Evolutionary conservation across 768 basidiomycete species (phyloP).

Genomic region (Xerocomus potaroensis): DNA sequence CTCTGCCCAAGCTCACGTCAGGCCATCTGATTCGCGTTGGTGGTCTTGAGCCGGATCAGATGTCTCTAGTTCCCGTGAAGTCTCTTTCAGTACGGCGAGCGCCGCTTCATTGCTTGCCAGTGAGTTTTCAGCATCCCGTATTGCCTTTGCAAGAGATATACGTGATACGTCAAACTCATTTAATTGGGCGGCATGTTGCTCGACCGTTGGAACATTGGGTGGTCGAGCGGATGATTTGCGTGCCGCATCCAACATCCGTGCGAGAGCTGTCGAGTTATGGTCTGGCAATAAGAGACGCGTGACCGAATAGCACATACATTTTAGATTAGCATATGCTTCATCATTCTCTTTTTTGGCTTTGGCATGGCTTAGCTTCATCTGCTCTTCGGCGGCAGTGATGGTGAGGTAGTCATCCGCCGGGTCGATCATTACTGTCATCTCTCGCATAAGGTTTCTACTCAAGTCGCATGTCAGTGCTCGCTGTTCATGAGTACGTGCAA

Average conservation of each 20-base stretch:
- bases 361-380: conserved; percentile 53
- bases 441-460: conserved; percentile 59
- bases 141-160: conserved; percentile 66
- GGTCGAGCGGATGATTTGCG: conserved; percentile 69
- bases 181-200: conserved; percentile 54
- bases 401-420: conserved; percentile 77
- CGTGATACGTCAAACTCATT: conserved; percentile 63
- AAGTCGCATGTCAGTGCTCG: conserved; percentile 3
- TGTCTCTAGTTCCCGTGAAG: conserved; percentile 54
- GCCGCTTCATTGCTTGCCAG: conserved; percentile 68
- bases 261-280: conserved; percentile 44
- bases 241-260: conserved; percentile 62
- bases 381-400: conserved; percentile 70
- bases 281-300: background rate
- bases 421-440: conserved; percentile 70
- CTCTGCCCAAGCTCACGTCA: conserved; percentile 44
- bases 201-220: conserved; percentile 60
- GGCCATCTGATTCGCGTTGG: conserved; percentile 62
- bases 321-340: conserved; percentile 59
- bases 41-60: conserved; percentile 74
- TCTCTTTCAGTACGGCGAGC: conserved; percentile 63
- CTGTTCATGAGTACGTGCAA: background rate
- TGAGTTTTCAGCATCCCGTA: conserved; percentile 65
- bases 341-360: conserved; percentile 64
- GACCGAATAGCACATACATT: conserved; percentile 38